A percentile compares a stretch with the other conserved stretches of the same genome.
Evolutionary conservation across 495 filamentous ascomycete genomes (phyloP).

Genomic region (Tricharina praecox): DNA sequence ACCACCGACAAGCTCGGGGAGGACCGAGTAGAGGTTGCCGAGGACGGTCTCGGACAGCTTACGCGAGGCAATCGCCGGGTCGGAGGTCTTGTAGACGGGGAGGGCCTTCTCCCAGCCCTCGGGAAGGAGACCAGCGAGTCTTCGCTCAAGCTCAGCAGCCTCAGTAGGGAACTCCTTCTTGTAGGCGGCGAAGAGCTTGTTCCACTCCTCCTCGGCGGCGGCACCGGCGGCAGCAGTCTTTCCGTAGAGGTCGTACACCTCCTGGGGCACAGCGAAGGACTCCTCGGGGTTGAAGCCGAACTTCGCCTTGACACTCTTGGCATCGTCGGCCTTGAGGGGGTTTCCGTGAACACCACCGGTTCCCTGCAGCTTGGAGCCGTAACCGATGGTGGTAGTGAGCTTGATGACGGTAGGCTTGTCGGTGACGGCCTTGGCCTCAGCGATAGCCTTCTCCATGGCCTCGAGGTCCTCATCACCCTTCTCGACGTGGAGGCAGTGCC

Average conservation of each 20-base stretch:
- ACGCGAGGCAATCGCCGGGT: constrained; percentile 71
- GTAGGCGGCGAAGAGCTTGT: constrained; percentile 81
- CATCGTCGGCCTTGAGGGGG: constrained; percentile 84
- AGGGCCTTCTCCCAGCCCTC: constrained; percentile 95
- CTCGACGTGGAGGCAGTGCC: constrained; percentile 75
- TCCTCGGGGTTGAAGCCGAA: constrained; percentile 95
- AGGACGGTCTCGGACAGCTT: constrained; percentile 93
- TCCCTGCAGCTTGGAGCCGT: constrained; percentile 81
- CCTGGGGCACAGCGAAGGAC: constrained; percentile 81
- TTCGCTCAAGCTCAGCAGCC: constrained; percentile 62
- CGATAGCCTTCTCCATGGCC: constrained; percentile 75
- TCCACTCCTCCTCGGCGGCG: constrained; percentile 88
- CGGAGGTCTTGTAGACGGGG: constrained; percentile 75
- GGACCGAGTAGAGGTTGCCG: constrained; percentile 60
- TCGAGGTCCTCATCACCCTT: constrained; percentile 83
- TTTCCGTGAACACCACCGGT: constrained; percentile 92
- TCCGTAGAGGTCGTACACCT: constrained; percentile 83
- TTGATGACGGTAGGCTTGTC: constrained; percentile 96
- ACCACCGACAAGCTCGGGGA: constrained; percentile 88
- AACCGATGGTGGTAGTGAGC: constrained; percentile 95
- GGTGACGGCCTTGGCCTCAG: constrained; percentile 65
- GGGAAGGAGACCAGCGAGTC: constrained; percentile 67
- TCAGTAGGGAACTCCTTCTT: constrained; percentile 54
- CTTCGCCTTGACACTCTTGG: constrained; percentile 71
- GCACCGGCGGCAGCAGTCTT: constrained; percentile 69